Evolutionary conservation across 768 basidiomycete genomes (phyloP).

Genomic region (Tricholoma sp.): DNA sequence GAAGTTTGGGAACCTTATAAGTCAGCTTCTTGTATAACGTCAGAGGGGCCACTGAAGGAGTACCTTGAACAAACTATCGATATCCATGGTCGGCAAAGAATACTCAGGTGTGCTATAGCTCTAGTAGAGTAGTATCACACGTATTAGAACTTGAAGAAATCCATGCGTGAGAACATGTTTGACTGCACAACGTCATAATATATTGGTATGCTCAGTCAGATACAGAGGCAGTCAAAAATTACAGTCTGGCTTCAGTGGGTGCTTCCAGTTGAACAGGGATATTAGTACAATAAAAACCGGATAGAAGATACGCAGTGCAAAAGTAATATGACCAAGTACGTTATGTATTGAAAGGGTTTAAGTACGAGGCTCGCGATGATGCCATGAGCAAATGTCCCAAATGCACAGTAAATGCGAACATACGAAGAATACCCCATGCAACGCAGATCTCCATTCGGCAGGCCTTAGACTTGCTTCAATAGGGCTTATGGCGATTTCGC

Average conservation of each 20-base stretch:
- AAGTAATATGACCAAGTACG: neutral
- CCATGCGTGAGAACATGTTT: neutral
- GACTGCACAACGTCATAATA: no score
- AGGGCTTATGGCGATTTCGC: slow-evolving; percentile 88
- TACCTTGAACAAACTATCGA: slow-evolving; percentile 51
- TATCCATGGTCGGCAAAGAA: slow-evolving; percentile 30
- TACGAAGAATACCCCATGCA: slow-evolving; percentile 4
- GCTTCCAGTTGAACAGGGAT: no score
- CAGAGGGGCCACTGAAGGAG: neutral
- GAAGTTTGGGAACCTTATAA: slow-evolving; percentile 61
- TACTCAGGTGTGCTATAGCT: no score
- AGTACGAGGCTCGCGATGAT: neutral
- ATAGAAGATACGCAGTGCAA: no score
- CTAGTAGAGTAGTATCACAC: neutral
- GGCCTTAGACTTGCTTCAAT: slow-evolving; percentile 35
- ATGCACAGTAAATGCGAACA: slow-evolving; percentile 8
- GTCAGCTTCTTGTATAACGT: slow-evolving; percentile 1
- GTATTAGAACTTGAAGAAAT: no score
- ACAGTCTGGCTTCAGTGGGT: no score
- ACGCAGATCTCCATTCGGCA: neutral
- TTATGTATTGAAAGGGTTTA: neutral
- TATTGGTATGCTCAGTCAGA: no score
- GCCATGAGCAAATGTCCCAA: slow-evolving; percentile 9
- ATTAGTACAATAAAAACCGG: no score
- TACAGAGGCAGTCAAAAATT: no score